Percentiles rank a stretch among this genome's conserved stretches.
phyloP scores from a whole-genome alignment of 495 filamentous ascomycete species.

The Talaromyces adpressus region DNA sequence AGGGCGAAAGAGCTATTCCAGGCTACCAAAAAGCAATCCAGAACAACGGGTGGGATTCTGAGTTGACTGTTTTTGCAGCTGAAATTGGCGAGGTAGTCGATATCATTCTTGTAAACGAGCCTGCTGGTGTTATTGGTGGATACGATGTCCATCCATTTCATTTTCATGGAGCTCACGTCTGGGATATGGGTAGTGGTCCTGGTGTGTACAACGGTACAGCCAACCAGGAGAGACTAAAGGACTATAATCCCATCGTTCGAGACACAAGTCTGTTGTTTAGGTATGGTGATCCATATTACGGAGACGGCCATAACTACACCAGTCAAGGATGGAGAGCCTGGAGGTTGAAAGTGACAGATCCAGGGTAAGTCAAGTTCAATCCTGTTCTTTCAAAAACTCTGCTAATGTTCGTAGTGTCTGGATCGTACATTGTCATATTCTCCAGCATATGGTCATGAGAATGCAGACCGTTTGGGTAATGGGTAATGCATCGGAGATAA shows the following conservation, averaged over 20 bases:
- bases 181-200: conserved; percentile 50
- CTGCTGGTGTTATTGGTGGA: conserved; percentile 26
- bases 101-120: conserved; percentile 50
- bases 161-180: conserved; percentile 50
- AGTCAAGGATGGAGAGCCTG: conserved; percentile 51
- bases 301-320: conserved; percentile 5
- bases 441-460: conserved; percentile 49
- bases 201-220: conserved; percentile 45
- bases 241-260: conserved; percentile 35
- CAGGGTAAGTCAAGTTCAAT: conserved; percentile 18
- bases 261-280: conserved; percentile 52
- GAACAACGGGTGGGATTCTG: conserved; percentile 44
- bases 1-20: conserved; percentile 31
- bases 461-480: conserved; percentile 49
- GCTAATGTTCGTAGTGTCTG: conserved; percentile 32
- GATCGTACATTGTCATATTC: conserved; percentile 59
- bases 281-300: conserved; percentile 20
- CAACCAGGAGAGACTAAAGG: conserved; percentile 43
- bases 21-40: conserved; percentile 22
- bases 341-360: conserved; percentile 41
- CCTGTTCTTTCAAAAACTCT: background rate
- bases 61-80: conserved; percentile 42
- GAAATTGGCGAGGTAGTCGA: conserved; percentile 55
- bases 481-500: conserved; percentile 36
- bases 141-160: conserved; percentile 58